phyloP scores from a whole-genome alignment of 2,329 filamentous ascomycete species.

The Fusarium denticulatum region DNA sequence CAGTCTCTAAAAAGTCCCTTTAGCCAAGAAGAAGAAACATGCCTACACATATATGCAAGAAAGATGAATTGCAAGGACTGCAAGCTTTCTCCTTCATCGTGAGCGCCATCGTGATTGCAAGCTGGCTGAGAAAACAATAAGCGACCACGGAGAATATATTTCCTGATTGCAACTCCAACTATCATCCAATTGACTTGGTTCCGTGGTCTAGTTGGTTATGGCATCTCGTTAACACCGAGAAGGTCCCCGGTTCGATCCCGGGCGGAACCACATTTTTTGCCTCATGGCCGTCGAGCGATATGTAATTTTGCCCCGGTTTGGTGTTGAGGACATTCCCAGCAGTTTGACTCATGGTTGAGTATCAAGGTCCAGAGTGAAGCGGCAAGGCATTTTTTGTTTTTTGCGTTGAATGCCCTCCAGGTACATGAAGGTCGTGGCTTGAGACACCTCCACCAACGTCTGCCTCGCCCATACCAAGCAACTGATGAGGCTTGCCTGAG shows the following conservation, averaged over 20 bases:
- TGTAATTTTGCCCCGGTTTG: rapidly evolving
- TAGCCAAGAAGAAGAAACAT: background rate
- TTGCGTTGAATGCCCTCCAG: rapidly evolving
- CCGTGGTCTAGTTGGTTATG: constrained; percentile 33
- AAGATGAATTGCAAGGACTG: no score
- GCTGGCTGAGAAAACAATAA: rapidly evolving
- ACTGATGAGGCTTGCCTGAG: background rate
- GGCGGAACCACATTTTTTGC: constrained; percentile 21
- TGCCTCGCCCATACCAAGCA: background rate
- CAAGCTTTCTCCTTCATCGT: no score
- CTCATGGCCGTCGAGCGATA: rapidly evolving
- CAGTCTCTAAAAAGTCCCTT: no score
- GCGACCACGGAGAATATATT: rapidly evolving
- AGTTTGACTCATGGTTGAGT: rapidly evolving
- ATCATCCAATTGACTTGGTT: background rate
- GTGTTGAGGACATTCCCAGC: background rate
- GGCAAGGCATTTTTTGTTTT: background rate
- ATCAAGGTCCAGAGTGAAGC: rapidly evolving
- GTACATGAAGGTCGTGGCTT: background rate
- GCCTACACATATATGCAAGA: rapidly evolving
- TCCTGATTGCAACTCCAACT: rapidly evolving
- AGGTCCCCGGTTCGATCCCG: constrained; percentile 29
- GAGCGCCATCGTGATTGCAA: background rate
- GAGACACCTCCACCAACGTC: background rate
- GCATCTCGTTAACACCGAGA: constrained; percentile 32